A percentile compares a stretch with the other conserved stretches of the same genome.
Conservation (phyloP, 441 rosid species). For the Jatropha multifida region DNA sequence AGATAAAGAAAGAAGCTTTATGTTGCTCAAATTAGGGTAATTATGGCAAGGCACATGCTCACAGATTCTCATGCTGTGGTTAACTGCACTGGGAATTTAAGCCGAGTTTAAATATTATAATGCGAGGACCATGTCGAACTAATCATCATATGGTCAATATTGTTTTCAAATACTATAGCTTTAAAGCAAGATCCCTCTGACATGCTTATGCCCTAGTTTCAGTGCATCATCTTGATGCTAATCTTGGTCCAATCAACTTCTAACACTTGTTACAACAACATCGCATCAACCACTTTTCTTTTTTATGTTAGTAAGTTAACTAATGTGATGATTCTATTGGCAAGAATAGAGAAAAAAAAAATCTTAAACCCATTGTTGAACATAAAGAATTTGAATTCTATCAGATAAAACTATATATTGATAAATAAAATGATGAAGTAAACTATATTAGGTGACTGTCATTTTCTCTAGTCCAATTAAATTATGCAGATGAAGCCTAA, state of each 20-base stretch:
- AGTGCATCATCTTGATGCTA: conserved; percentile 1
- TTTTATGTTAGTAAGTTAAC: too few relatives aligned
- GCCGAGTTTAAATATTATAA: background rate
- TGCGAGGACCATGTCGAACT: background rate
- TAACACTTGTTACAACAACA: background rate
- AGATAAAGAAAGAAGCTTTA: background rate
- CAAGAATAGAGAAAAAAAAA: too few relatives aligned
- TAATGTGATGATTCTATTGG: too few relatives aligned
- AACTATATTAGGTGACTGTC: background rate
- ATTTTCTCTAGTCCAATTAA: background rate
- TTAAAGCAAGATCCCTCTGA: background rate
- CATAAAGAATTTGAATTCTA: too few relatives aligned
- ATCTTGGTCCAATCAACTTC: conserved; percentile 10
- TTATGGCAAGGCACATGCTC: conserved; percentile 20
- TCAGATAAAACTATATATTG: too few relatives aligned
- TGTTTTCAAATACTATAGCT: background rate
- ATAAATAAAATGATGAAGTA: background rate
- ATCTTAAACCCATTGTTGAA: too few relatives aligned
- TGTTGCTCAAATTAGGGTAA: conserved; percentile 8
- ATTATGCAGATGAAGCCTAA: background rate
- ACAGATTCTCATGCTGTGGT: conserved; percentile 8
- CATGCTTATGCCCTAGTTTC: background rate
- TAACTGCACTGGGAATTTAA: conserved; percentile 2
- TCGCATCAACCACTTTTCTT: too few relatives aligned
- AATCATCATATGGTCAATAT: background rate